phyloP scores from a whole-genome alignment of 1,284 basidiomycete species.

The Fomitopsis palustris region DNA sequence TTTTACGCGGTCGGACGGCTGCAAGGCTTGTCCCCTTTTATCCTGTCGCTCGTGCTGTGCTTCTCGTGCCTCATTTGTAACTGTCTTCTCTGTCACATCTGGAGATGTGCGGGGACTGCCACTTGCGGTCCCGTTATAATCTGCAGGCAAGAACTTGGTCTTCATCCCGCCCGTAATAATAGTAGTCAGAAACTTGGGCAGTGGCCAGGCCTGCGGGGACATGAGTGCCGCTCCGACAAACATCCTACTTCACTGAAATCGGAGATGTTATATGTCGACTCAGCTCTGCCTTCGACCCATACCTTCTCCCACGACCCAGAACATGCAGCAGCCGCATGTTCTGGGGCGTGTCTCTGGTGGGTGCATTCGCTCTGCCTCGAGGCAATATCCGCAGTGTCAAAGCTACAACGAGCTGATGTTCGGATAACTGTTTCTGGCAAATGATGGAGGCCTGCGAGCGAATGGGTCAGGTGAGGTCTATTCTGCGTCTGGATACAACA shows the following conservation, averaged over 20 bases:
- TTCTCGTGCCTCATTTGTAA: too few relatives aligned
- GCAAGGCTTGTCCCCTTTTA: not conserved
- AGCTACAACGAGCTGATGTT: not conserved
- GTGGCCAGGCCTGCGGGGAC: not conserved
- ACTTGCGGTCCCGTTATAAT: not conserved
- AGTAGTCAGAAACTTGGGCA: not conserved
- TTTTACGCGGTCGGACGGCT: not conserved
- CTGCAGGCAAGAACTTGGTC: not conserved
- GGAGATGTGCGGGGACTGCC: not conserved
- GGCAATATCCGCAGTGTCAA: too few relatives aligned
- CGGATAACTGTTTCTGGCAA: not conserved
- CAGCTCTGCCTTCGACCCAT: not conserved
- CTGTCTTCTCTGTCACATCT: too few relatives aligned
- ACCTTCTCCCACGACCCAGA: not conserved
- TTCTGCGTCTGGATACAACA: constrained; percentile 5
- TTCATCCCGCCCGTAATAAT: not conserved
- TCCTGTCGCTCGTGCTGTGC: not conserved
- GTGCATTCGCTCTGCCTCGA: not conserved
- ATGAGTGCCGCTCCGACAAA: not conserved
- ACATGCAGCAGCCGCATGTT: not conserved
- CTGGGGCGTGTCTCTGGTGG: not conserved
- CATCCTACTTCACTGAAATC: not conserved
- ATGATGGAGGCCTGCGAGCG: not conserved
- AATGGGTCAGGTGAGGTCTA: not conserved
- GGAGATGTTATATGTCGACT: not conserved